Conservation (phyloP, 2,329 filamentous ascomycete genomes). For the Neopestalotiopsis sp. region DNA sequence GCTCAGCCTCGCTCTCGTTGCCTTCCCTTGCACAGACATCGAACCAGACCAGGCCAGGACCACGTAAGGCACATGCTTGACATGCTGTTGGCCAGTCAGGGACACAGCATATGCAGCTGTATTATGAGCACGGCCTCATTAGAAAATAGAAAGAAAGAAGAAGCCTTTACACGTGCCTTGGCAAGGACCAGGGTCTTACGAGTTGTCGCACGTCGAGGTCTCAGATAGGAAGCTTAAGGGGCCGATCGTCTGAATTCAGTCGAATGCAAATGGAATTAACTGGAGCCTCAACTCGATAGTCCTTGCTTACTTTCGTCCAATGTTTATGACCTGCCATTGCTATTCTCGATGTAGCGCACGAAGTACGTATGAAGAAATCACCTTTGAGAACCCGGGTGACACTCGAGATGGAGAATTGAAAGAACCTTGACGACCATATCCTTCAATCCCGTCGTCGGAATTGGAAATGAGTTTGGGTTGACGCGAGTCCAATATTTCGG, state of each 20-base stretch:
- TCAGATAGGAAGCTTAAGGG: slow-evolving; percentile 15
- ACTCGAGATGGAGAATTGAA: background rate
- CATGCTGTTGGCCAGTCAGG: background rate
- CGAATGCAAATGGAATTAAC: background rate
- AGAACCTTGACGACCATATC: background rate
- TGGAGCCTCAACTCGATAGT: background rate
- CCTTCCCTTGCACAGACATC: background rate
- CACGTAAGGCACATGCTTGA: background rate
- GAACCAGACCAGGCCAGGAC: background rate
- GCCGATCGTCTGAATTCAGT: background rate
- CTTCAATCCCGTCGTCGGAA: background rate
- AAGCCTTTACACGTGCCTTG: background rate
- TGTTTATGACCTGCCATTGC: background rate
- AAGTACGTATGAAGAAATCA: background rate
- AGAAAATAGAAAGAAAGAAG: background rate
- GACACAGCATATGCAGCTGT: background rate
- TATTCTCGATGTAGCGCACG: background rate
- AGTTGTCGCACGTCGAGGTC: slow-evolving; percentile 7
- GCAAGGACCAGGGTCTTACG: background rate
- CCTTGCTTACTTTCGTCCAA: background rate
- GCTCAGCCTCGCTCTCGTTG: background rate
- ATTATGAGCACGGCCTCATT: background rate
- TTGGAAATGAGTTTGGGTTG: background rate
- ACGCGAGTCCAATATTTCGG: background rate
- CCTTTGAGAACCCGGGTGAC: background rate